These are phyloP conservation scores for Alternaria ethzedia DNA, from an alignment of 2,329 filamentous ascomycete genomes.

Conservation along the genomic window DNA sequence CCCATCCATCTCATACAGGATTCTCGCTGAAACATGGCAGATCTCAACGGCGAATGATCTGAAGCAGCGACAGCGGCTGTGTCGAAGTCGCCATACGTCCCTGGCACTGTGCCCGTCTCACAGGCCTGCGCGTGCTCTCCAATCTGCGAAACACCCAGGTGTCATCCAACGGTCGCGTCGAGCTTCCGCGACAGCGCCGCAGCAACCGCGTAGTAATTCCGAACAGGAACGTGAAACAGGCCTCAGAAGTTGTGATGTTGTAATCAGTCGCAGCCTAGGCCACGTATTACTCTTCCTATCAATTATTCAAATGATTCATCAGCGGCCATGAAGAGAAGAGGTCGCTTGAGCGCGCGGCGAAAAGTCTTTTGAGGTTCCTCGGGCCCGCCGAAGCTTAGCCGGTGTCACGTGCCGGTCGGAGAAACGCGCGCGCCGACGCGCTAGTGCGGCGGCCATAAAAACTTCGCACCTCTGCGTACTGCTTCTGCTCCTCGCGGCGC, in stretches of 20 bases:
- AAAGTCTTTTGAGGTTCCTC: constrained; percentile 1
- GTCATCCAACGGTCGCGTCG: constrained; percentile 13
- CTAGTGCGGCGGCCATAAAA: constrained; percentile 27
- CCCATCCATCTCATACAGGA: constrained; percentile 7
- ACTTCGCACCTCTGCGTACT: constrained; percentile 15
- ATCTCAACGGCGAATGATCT: constrained; percentile 17
- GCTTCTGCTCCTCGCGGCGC: constrained; percentile 79
- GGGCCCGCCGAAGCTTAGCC: constrained; percentile 5
- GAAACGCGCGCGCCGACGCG: constrained; percentile 5
- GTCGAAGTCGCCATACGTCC: constrained; percentile 16
- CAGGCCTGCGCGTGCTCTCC: constrained; percentile 12
- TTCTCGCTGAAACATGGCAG: constrained; percentile 16
- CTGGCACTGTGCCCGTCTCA: constrained; percentile 15
- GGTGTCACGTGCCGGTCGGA: constrained; percentile 5
- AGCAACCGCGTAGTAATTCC: not conserved
- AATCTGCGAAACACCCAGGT: constrained; percentile 10
- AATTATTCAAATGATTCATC: constrained; percentile 40
- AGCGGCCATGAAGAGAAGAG: constrained; percentile 37
- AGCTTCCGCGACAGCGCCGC: constrained; percentile 7
- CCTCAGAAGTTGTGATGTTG: constrained; percentile 28
- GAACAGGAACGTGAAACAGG: constrained; percentile 14
- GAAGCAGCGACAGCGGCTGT: constrained; percentile 10
- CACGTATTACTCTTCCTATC: constrained; percentile 20
- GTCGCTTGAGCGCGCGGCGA: not conserved
- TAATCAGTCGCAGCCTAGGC: constrained; percentile 23